Conservation (phyloP, 2,329 filamentous ascomycete species). For the Ophiosphaerella narmari region DNA sequence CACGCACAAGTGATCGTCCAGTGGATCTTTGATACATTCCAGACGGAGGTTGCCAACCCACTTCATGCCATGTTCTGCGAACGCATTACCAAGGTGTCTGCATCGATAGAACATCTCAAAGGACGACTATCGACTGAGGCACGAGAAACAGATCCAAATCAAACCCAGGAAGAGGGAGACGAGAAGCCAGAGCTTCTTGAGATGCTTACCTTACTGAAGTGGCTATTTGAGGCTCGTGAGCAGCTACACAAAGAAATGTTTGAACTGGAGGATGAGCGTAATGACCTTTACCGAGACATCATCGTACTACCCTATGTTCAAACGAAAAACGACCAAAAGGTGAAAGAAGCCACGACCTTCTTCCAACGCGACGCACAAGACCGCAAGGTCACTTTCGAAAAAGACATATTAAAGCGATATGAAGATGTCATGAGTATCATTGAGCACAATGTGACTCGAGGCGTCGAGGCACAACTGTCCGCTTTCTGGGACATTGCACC, state of each 20-base stretch:
- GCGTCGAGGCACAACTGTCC: slow-evolving; percentile 87
- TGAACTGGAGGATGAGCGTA: slow-evolving; percentile 81
- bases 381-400: slow-evolving; percentile 71
- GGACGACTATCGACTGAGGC: slow-evolving; percentile 74
- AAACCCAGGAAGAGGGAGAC: slow-evolving; percentile 92
- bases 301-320: slow-evolving; percentile 81
- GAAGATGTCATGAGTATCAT: slow-evolving; percentile 78
- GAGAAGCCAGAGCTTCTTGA: slow-evolving; percentile 93
- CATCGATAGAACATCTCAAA: slow-evolving; percentile 77
- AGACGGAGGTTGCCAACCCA: slow-evolving; percentile 80
- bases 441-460: slow-evolving; percentile 81
- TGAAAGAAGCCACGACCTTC: slow-evolving; percentile 78
- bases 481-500: slow-evolving; percentile 99
- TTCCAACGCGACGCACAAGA: slow-evolving; percentile 78
- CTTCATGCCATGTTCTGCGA: slow-evolving; percentile 78
- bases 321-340: slow-evolving; percentile 73
- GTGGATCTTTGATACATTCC: slow-evolving; percentile 81
- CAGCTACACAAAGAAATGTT: slow-evolving; percentile 82
- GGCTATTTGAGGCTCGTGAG: slow-evolving; percentile 96
- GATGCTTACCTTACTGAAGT: slow-evolving; percentile 92
- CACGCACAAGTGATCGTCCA: slow-evolving; percentile 75
- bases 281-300: slow-evolving; percentile 83
- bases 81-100: slow-evolving; percentile 73
- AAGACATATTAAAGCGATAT: slow-evolving; percentile 72
- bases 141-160: slow-evolving; percentile 71